Evolutionary conservation across 139 green algal genomes (phyloP), one percentile per base, ranked within the genome.

Genomic region (Micromonas pusilla): DNA sequence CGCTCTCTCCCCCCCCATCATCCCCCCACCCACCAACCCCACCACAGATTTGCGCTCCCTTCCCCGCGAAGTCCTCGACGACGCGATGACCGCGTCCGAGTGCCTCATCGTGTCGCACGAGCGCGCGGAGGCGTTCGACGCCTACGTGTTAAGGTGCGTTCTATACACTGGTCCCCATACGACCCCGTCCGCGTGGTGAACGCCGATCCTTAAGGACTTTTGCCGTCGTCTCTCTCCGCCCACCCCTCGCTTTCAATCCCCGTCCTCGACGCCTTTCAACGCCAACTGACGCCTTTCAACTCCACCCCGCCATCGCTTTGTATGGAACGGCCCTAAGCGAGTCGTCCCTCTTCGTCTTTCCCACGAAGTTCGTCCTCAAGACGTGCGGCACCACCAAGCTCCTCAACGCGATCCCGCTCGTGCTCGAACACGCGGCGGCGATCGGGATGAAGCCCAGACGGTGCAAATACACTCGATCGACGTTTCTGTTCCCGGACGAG

Each of bases 361-460:
- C 92, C 1, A 83, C 76, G 73, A 93, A 88, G 81, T 87, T 94
- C 65, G 88, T 99, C 2, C 86, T 99, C 30, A 99, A 99, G 89
- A 99, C 96, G 0, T 99, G 96, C 84, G 96, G 96, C 72, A 98
- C 91, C 73, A 99, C 96, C 26, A 83, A 85, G 67, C 89, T 98
- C 52, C 88, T 98, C 45, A 80, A 86, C 73, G 88, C 87, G 2
- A 86, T 97, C 62, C 88, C 90, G 0, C 68, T 81, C 21, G 83
- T 98, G 74, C 79, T 97, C 57, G 83, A 93, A 72, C 76, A 89
- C 21, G 91, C 94, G 2, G 80, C 52, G 0, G 19, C 70, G 26
- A 37, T 94, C 3, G 87, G 81, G 73, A 78, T 97, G 86, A 30
- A 70, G 36, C 82, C 87, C 9, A 28, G 31, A 20, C 82, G 90